Evolutionary conservation across 2,329 filamentous ascomycete genomes (phyloP).

Genomic region (Botrytis galanthina): DNA sequence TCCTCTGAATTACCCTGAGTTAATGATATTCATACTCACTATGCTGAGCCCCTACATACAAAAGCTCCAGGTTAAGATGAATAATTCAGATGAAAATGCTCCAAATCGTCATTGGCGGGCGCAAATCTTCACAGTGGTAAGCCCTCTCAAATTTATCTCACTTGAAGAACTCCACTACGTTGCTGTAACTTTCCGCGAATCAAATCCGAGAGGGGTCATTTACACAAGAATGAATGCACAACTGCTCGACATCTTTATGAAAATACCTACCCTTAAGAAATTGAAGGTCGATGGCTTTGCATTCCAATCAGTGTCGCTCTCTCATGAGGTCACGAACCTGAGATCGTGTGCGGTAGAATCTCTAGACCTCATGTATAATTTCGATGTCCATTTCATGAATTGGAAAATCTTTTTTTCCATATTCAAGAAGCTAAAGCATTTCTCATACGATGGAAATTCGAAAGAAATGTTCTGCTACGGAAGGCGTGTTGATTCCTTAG

Average conservation of each 20-base stretch:
- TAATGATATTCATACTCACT: background rate
- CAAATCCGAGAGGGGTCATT: too few relatives aligned
- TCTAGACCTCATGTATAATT: background rate
- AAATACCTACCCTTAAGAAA: background rate
- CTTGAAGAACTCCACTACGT: background rate
- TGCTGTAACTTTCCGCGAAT: background rate
- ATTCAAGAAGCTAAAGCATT: background rate
- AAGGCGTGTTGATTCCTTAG: rapidly evolving
- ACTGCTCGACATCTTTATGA: background rate
- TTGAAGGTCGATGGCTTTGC: background rate
- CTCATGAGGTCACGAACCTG: rapidly evolving
- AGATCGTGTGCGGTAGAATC: background rate
- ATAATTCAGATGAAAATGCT: rapidly evolving
- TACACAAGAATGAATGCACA: rapidly evolving
- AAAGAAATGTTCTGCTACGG: rapidly evolving
- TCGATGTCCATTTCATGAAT: rapidly evolving
- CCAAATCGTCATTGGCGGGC: background rate
- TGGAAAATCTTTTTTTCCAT: background rate
- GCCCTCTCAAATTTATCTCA: background rate
- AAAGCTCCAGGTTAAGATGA: background rate
- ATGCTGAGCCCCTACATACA: background rate
- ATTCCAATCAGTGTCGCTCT: background rate
- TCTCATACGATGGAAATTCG: background rate
- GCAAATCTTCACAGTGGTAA: background rate
- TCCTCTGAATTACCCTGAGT: background rate